Evolutionary conservation across 441 rosid genomes (phyloP).

Genomic region (Populus hybrid): DNA sequence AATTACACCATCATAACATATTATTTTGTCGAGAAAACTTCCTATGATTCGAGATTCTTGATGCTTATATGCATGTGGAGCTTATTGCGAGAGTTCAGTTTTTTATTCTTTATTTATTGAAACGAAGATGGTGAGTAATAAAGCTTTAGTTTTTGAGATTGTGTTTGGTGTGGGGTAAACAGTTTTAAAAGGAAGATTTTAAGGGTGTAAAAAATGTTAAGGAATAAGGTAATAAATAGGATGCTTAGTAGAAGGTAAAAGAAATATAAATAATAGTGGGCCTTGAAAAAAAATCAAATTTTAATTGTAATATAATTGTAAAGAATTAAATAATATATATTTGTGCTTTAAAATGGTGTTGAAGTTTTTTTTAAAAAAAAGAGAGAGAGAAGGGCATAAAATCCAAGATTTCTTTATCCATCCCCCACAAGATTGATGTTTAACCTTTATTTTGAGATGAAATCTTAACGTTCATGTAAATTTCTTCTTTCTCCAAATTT

Average conservation of each 20-base stretch:
- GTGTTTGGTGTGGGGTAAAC: too few relatives aligned
- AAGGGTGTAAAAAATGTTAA: too few relatives aligned
- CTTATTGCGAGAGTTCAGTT: neutral
- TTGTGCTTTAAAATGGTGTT: neutral
- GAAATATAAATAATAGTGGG: neutral
- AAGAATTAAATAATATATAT: neutral
- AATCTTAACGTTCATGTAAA: neutral
- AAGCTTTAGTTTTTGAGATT: too few relatives aligned
- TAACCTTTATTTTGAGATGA: neutral
- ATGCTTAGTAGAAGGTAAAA: neutral
- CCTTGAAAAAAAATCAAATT: neutral
- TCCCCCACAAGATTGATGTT: neutral
- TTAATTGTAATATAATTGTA: too few relatives aligned
- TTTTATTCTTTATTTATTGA: neutral
- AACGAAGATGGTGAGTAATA: too few relatives aligned
- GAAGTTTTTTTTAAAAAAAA: too few relatives aligned
- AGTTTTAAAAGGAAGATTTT: too few relatives aligned
- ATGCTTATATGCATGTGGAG: neutral
- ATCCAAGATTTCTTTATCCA: neutral
- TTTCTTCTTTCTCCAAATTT: neutral
- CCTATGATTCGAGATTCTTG: neutral
- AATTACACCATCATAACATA: neutral
- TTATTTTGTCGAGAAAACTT: neutral
- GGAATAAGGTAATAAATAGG: neutral
- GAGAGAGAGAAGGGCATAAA: neutral